A percentile compares a stretch with the other conserved stretches of the same genome.
Conservation (phyloP, 768 basidiomycete species). For the Podaxis sp. region DNA sequence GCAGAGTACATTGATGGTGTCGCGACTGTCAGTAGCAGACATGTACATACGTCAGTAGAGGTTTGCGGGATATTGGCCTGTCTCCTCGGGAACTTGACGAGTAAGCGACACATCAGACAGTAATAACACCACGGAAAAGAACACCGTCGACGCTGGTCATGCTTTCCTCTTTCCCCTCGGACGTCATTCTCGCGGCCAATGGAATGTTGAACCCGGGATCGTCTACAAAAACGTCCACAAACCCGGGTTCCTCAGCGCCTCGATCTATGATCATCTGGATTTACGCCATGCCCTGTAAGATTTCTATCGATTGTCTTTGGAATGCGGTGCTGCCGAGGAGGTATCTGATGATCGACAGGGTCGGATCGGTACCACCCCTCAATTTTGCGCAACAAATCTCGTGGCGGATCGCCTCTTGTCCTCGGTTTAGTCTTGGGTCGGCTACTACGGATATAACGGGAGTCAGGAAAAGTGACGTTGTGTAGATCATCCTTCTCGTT, state of each 20-base stretch:
- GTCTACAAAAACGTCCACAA: slow-evolving; percentile 6
- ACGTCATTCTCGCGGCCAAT: slow-evolving; percentile 3
- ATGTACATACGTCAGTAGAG: not conserved
- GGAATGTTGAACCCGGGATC: slow-evolving; percentile 11
- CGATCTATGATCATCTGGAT: not conserved
- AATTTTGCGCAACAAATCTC: not conserved
- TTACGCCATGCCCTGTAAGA: not conserved
- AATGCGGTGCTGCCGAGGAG: slow-evolving; percentile 1
- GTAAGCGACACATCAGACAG: not conserved
- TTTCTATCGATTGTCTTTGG: not conserved
- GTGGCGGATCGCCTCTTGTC: not conserved
- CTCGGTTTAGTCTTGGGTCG: slow-evolving; percentile 2
- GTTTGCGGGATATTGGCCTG: not conserved
- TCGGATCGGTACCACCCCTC: not conserved
- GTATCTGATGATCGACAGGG: slow-evolving; percentile 8
- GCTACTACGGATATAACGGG: slow-evolving; percentile 11
- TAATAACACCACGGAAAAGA: slow-evolving; percentile 10
- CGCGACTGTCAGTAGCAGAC: not conserved
- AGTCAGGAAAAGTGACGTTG: not conserved
- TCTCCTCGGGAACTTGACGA: slow-evolving; percentile 8
- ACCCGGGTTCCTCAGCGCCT: not conserved
- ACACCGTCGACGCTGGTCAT: not conserved
- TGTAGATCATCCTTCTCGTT: not conserved
- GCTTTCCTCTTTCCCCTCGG: slow-evolving; percentile 5
- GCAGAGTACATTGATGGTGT: not conserved